Conservation (phyloP, 371 early-diverging fungal species). For the Mortierella sp. region DNA sequence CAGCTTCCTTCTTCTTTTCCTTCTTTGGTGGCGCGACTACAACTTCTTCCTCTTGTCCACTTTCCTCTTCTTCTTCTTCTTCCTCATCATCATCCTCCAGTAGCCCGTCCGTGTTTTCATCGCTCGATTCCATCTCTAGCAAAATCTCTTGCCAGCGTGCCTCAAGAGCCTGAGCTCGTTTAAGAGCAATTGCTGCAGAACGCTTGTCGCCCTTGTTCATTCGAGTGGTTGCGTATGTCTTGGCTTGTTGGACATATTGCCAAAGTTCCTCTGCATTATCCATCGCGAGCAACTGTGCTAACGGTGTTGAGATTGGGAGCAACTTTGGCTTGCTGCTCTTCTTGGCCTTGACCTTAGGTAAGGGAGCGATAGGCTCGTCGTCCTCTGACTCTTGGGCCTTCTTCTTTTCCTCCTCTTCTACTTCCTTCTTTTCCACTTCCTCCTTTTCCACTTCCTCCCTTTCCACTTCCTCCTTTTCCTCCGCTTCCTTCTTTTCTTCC, state of each 20-base stretch:
- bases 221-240: conserved; percentile 46
- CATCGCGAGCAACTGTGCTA: conserved; percentile 41
- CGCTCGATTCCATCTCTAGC: conserved; percentile 52
- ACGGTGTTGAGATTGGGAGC: conserved; percentile 51
- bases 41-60: conserved; percentile 13
- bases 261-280: conserved; percentile 49
- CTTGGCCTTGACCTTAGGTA: conserved; percentile 39
- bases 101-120: conserved; percentile 36
- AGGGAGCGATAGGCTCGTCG: conserved; percentile 19
- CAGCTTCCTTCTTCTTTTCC: conserved; percentile 13
- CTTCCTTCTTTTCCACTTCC: background rate
- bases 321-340: conserved; percentile 50
- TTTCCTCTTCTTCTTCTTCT: conserved; percentile 24
- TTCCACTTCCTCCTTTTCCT: background rate
- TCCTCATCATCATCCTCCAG: conserved; percentile 46
- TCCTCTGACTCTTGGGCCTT: background rate
- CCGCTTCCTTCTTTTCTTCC: background rate
- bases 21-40: conserved; percentile 10
- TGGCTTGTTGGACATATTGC: conserved; percentile 54
- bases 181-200: conserved; percentile 50
- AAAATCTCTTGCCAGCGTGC: conserved; percentile 51
- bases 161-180: conserved; percentile 49
- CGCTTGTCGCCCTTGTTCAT: conserved; percentile 58
- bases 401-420: conserved; percentile 1
- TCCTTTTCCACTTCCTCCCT: background rate